A percentile compares a stretch with the other conserved stretches of the same genome.
Evolutionary conservation across 1,139 yeast genomes (phyloP).

Genomic region (Yamadazyma oceani): DNA sequence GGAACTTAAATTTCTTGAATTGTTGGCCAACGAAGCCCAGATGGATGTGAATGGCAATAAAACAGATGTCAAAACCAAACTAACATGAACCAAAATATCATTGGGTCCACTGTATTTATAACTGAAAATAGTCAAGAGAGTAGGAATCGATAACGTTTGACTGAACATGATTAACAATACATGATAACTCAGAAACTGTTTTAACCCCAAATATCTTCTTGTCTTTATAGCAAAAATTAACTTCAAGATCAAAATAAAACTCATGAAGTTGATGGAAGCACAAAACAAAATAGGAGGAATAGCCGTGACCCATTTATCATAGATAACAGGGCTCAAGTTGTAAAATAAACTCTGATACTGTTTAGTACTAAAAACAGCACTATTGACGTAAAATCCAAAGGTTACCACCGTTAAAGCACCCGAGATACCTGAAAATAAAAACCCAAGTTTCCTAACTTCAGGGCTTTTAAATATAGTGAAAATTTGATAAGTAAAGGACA

Average conservation of each 20-base stretch:
- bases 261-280: slow-evolving; percentile 62
- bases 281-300: slow-evolving; percentile 65
- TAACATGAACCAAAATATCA: slow-evolving; percentile 23
- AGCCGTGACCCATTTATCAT: slow-evolving; percentile 36
- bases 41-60: slow-evolving; percentile 81
- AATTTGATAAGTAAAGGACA: slow-evolving; percentile 70
- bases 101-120: slow-evolving; percentile 25
- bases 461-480: slow-evolving; percentile 63
- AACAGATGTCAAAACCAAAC: slow-evolving; percentile 44
- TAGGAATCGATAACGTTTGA: slow-evolving; percentile 83
- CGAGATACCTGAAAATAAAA: slow-evolving; percentile 39
- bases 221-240: slow-evolving; percentile 65
- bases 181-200: slow-evolving; percentile 80
- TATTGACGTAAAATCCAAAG: slow-evolving; percentile 53
- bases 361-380: slow-evolving; percentile 18
- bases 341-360: slow-evolving; percentile 17
- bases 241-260: slow-evolving; percentile 59
- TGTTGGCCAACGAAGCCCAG: slow-evolving; percentile 77
- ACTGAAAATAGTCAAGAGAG: slow-evolving; percentile 59
- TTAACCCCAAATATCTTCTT: slow-evolving; percentile 73
- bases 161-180: slow-evolving; percentile 74
- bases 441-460: slow-evolving; percentile 40
- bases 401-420: slow-evolving; percentile 48
- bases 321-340: slow-evolving; percentile 8
- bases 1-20: slow-evolving; percentile 16